These are phyloP conservation scores for Candida parachauliodes DNA, from an alignment of 805 yeast species.

Conservation along the genomic window DNA sequence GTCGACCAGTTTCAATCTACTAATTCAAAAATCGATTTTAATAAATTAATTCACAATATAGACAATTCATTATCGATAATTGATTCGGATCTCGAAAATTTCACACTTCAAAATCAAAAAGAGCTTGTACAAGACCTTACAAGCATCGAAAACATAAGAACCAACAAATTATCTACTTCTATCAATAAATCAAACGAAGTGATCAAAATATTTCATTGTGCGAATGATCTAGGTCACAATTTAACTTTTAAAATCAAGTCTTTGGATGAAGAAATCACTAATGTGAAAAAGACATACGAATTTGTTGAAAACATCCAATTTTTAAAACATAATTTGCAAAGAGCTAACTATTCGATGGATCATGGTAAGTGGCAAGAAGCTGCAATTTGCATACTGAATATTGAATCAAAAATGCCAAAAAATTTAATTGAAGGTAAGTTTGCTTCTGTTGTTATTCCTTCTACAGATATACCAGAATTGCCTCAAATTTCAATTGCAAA, in stretches of 20 bases:
- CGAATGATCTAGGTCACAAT: conserved; percentile 61
- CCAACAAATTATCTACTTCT: conserved; percentile 63
- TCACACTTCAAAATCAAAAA: conserved; percentile 20
- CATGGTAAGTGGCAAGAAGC: conserved; percentile 73
- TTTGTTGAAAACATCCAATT: conserved; percentile 65
- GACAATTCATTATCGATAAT: conserved; percentile 22
- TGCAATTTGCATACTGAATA: conserved; percentile 55
- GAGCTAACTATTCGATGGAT: conserved; percentile 66
- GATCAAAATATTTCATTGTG: conserved; percentile 50
- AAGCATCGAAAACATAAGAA: conserved; percentile 56
- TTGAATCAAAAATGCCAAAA: conserved; percentile 45
- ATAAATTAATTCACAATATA: conserved; percentile 22
- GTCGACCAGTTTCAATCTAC: not conserved
- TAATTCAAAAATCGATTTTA: conserved; percentile 23
- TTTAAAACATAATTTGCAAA: conserved; percentile 62
- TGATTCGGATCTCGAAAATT: conserved; percentile 25
- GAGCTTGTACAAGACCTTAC: conserved; percentile 36
- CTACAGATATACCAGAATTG: conserved; percentile 76
- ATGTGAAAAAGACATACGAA: conserved; percentile 57
- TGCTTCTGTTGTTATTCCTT: conserved; percentile 80
- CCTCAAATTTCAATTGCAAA: conserved; percentile 56
- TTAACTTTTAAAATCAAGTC: conserved; percentile 68
- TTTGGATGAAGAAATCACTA: conserved; percentile 65
- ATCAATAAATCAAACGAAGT: conserved; percentile 55
- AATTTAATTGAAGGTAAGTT: conserved; percentile 58